Percentiles rank a stretch among this genome's conserved stretches.
Evolutionary conservation across 1,284 basidiomycete genomes (phyloP).

Genomic region (Mrakiaceae sp.): DNA sequence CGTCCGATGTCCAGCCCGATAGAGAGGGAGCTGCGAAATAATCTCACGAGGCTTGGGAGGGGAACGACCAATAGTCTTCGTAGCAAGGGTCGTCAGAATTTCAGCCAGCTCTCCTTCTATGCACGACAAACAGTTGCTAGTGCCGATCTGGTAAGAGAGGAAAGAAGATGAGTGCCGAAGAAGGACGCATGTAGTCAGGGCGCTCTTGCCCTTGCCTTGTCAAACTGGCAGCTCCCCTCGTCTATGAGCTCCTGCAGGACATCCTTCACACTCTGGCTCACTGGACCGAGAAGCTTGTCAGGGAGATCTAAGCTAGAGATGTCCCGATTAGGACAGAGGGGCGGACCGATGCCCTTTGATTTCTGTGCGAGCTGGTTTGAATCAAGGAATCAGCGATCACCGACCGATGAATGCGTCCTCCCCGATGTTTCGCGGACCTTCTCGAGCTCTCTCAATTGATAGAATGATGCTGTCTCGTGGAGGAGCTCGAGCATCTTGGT

Average conservation of each 20-base stretch:
- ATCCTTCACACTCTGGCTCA: slow-evolving; percentile 16
- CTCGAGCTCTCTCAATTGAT: slow-evolving; percentile 17
- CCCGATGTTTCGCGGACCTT: neutral
- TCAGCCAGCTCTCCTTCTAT: neutral
- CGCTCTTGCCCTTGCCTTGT: slow-evolving; percentile 4
- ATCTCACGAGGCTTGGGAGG: neutral
- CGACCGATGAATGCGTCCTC: too few species aligned
- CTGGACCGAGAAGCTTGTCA: neutral
- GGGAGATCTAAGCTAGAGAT: neutral
- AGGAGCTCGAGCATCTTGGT: slow-evolving; percentile 13
- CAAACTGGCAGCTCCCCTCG: slow-evolving; percentile 3
- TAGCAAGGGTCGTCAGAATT: neutral
- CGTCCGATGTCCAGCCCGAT: too few species aligned
- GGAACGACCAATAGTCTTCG: slow-evolving; percentile 14
- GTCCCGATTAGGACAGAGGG: too few species aligned
- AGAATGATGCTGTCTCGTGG: slow-evolving; percentile 14
- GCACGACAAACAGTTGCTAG: slow-evolving; percentile 7
- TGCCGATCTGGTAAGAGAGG: slow-evolving; percentile 4
- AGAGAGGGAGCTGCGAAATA: neutral
- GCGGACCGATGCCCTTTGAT: slow-evolving; percentile 12
- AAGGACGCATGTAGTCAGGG: neutral
- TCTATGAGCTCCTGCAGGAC: slow-evolving; percentile 13
- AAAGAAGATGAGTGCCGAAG: neutral
- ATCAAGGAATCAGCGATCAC: too few species aligned
- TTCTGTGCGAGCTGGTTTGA: neutral